These are phyloP conservation scores for Daldinia grandis DNA, from an alignment of 495 filamentous ascomycete species.

Conservation along the genomic window DNA sequence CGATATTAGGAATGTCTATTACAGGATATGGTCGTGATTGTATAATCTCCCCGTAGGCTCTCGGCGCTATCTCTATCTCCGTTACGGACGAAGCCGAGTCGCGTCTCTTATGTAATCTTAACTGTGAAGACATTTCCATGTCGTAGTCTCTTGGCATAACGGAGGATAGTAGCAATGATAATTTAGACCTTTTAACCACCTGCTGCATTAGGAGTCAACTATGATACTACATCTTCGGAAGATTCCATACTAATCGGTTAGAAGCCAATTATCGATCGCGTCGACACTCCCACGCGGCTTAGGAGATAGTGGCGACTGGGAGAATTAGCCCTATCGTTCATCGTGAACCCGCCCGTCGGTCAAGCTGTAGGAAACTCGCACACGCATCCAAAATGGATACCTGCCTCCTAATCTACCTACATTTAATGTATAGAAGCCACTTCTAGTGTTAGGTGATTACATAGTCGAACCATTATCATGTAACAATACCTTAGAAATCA, in stretches of 20 bases:
- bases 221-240: neutral
- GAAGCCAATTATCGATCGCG: neutral
- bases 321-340: neutral
- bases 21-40: neutral
- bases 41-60: neutral
- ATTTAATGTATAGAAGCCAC: neutral
- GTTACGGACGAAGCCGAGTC: neutral
- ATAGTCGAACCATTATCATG: neutral
- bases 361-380: neutral
- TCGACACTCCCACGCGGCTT: neutral
- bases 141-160: neutral
- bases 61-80: neutral
- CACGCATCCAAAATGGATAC: neutral
- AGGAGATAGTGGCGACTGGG: neutral
- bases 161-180: neutral
- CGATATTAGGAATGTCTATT: neutral
- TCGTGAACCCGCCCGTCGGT: neutral
- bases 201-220: neutral
- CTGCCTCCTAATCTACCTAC: neutral
- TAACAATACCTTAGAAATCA: neutral
- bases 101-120: neutral
- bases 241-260: neutral
- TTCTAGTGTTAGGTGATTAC: too few relatives aligned
- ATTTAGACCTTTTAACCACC: neutral
- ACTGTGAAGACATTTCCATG: neutral